phyloP scores from a whole-genome alignment of 2,329 filamentous ascomycete genomes.

The Hyphodiscus sp. region DNA sequence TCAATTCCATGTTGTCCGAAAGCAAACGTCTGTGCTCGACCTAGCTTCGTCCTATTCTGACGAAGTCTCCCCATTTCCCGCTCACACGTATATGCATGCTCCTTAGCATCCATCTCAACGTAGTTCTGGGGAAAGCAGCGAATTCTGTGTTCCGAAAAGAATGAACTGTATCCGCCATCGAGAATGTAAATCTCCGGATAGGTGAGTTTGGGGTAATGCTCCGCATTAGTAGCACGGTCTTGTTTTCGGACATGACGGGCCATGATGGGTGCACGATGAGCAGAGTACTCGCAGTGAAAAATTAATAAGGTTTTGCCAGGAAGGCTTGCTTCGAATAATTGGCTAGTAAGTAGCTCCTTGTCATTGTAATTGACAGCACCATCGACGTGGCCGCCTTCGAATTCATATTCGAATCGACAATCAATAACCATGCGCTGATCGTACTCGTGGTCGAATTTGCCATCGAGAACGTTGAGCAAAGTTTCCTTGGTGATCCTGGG shows the following conservation, averaged over 20 bases:
- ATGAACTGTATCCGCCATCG: slow-evolving; percentile 91
- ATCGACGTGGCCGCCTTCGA: slow-evolving; percentile 90
- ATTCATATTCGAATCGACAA: slow-evolving; percentile 98
- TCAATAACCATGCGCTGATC: slow-evolving; percentile 84
- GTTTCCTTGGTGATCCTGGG: slow-evolving; percentile 80
- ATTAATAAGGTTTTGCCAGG: slow-evolving; percentile 72
- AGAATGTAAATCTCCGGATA: slow-evolving; percentile 97
- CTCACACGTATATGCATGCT: slow-evolving; percentile 89
- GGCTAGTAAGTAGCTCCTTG: slow-evolving; percentile 75
- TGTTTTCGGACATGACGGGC: slow-evolving; percentile 86
- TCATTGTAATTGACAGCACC: slow-evolving; percentile 95
- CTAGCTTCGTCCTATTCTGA: slow-evolving; percentile 73
- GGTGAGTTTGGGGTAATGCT: slow-evolving; percentile 80
- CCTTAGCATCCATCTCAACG: slow-evolving; percentile 90
- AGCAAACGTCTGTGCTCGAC: slow-evolving; percentile 87
- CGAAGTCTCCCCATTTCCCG: slow-evolving; percentile 90
- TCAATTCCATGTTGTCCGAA: slow-evolving; percentile 69
- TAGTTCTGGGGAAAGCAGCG: slow-evolving; percentile 94
- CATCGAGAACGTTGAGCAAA: slow-evolving; percentile 80
- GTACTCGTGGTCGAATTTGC: slow-evolving; percentile 69
- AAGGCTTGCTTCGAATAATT: slow-evolving; percentile 65
- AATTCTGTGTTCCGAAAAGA: slow-evolving; percentile 71
- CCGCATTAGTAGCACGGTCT: slow-evolving; percentile 79
- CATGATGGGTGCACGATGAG: slow-evolving; percentile 92
- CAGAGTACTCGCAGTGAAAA: slow-evolving; percentile 98